Base-by-base conservation (phyloP, 345 rosid genomes). In the Euclidium syriacum region DNA sequence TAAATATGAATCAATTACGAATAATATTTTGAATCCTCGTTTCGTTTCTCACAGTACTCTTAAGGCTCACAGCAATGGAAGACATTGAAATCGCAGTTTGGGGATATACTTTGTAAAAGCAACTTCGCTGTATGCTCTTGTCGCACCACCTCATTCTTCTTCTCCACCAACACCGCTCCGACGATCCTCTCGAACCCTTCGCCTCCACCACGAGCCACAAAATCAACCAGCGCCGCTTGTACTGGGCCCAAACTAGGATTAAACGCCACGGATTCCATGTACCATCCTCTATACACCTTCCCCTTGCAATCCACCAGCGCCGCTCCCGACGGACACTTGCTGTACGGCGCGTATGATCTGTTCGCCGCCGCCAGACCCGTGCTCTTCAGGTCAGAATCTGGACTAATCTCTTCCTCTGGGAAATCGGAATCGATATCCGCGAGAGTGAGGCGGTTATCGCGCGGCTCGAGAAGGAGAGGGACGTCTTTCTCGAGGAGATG, bases 191-290 rank as follows among this genome's bases (percentile, higher is more conserved):
- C 84, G 46, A 79, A 89, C 6, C 72, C 91, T 4, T 73, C 80
- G 3, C 87, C 90, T 4, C 83, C 78, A 0, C 78, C 72, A 0
- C 48, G 69, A 2, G 78, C 80, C 42, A 88, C 38, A 57, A 70
- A 89, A 10, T 88, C 89, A 73, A 89, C 86, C 67, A 92, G 22
- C 46, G 98, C 94, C 24, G 85, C 95, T 86, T 89, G 98, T 9
- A 81, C 80, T 3, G 98, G 96, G 1, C 96, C 94, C 52, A 92
- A 15, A 71, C 96, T 88, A 1, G 98, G 96, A 48, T 85, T 91
- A 78, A 72, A 73, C 30, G 96, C 96, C 0, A 86, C 95, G 0
- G 98, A 91, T 64, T 91, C 98, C 75, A 63, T 71, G 54, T 83
- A 86, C 47, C 88, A 81, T 10, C 98, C 98, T 24, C 58, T 61